A percentile compares a stretch with the other conserved stretches of the same genome.
Evolutionary conservation across 2,329 filamentous ascomycete species (phyloP).

Genomic region (Pseudogymnoascus sp.): DNA sequence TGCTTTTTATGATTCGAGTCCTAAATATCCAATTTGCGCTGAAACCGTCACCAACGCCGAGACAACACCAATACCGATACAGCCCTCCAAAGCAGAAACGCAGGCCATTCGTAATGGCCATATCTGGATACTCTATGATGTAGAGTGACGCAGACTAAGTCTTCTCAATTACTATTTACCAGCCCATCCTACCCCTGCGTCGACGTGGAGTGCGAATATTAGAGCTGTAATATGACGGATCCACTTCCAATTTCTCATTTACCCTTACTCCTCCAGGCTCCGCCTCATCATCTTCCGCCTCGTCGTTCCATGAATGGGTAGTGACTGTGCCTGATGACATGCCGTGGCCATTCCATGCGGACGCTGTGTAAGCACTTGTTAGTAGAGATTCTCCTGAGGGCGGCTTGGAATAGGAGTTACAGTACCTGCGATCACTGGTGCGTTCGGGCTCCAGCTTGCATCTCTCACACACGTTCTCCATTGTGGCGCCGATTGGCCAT

Average conservation of each 20-base stretch:
- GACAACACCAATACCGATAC: background rate
- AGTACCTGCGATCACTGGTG: conserved; percentile 49
- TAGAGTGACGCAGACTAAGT: background rate
- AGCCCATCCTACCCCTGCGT: conserved; percentile 1
- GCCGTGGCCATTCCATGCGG: conserved; percentile 63
- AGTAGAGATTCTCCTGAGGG: conserved; percentile 9
- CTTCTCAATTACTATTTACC: background rate
- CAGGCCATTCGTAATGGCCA: background rate
- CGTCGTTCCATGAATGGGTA: conserved; percentile 61
- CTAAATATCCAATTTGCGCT: background rate
- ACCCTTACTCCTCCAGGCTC: conserved; percentile 37
- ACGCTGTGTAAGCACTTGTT: conserved; percentile 37
- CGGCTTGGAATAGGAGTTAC: conserved; percentile 1
- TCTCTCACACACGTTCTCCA: conserved; percentile 66
- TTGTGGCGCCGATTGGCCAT: conserved; percentile 11
- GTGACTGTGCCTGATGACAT: conserved; percentile 58
- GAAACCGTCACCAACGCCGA: background rate
- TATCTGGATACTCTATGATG: background rate
- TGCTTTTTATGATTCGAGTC: conserved; percentile 5
- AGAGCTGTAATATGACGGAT: conserved; percentile 16
- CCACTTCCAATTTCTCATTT: conserved; percentile 33
- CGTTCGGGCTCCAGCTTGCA: conserved; percentile 64
- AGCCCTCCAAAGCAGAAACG: background rate
- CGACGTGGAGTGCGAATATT: background rate
- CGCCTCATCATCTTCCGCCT: conserved; percentile 48